A percentile compares a stretch with the other conserved stretches of the same genome.
Conservation (phyloP, 1,284 basidiomycete species). For the Naganishia sp. region DNA sequence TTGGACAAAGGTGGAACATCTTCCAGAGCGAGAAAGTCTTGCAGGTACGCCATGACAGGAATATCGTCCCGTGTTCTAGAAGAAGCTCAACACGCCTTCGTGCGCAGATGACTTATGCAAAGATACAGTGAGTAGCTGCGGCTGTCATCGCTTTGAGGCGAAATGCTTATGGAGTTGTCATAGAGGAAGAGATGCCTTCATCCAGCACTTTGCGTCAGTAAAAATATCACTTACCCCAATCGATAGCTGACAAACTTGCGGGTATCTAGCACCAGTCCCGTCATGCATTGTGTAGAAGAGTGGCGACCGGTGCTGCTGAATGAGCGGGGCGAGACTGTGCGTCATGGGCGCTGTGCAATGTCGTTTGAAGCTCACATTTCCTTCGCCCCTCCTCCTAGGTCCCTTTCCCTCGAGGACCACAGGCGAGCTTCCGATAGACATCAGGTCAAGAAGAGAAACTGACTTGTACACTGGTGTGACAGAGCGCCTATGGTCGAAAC, state of each 20-base stretch:
- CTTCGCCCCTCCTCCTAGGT: not conserved
- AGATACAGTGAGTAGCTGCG: slow-evolving; percentile 47
- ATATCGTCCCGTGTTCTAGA: not conserved
- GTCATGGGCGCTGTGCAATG: not conserved
- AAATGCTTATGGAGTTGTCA: not conserved
- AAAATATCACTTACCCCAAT: not conserved
- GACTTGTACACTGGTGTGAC: not conserved
- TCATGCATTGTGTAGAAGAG: slow-evolving; percentile 48
- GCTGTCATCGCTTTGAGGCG: not conserved
- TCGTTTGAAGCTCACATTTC: not conserved
- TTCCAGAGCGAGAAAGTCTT: slow-evolving; percentile 54
- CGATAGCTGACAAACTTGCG: slow-evolving; percentile 4
- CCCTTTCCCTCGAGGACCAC: slow-evolving; percentile 10
- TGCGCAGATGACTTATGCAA: slow-evolving; percentile 50
- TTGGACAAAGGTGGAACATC: slow-evolving; percentile 52
- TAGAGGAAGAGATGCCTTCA: slow-evolving; percentile 49
- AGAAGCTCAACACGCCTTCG: not conserved
- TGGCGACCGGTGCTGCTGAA: slow-evolving; percentile 45
- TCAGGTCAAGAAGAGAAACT: not conserved
- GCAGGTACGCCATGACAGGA: slow-evolving; percentile 41
- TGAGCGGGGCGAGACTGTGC: slow-evolving; percentile 21
- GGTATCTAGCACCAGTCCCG: slow-evolving; percentile 46
- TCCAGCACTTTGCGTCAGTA: slow-evolving; percentile 50
- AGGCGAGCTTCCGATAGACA: not conserved
- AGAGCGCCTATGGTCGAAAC: slow-evolving; percentile 10